phyloP scores from a whole-genome alignment of 2,329 filamentous ascomycete species.

The Aspergillus piperis region DNA sequence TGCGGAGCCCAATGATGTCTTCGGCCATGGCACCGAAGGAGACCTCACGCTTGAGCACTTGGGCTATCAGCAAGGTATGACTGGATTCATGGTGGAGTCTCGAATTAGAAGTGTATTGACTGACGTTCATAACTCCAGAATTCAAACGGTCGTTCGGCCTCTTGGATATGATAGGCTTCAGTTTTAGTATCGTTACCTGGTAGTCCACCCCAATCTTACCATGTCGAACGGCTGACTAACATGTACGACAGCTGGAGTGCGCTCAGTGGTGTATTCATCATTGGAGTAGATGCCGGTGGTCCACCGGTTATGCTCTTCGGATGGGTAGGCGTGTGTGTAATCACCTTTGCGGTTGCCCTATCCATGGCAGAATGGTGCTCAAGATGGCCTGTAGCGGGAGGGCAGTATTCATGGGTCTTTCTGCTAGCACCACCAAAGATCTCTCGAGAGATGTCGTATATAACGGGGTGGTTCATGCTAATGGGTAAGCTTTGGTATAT shows the following conservation, averaged over 20 bases:
- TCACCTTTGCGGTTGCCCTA: slow-evolving; percentile 54
- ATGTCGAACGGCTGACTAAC: neutral
- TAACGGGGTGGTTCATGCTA: slow-evolving; percentile 50
- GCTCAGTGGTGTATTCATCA: slow-evolving; percentile 54
- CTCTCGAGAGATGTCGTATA: slow-evolving; percentile 43
- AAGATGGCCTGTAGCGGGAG: slow-evolving; percentile 55
- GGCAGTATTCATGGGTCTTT: slow-evolving; percentile 59
- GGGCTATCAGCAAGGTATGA: slow-evolving; percentile 34
- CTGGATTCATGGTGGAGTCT: neutral
- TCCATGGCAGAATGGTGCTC: slow-evolving; percentile 59
- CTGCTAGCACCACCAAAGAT: slow-evolving; percentile 53
- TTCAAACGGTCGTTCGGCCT: slow-evolving; percentile 57
- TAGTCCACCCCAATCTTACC: slow-evolving; percentile 11
- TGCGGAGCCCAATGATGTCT: slow-evolving; percentile 12
- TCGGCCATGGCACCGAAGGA: slow-evolving; percentile 19
- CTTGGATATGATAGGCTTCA: slow-evolving; percentile 59
- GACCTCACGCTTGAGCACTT: slow-evolving; percentile 33
- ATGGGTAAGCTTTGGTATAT: slow-evolving; percentile 18
- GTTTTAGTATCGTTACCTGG: slow-evolving; percentile 58
- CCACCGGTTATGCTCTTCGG: slow-evolving; percentile 60
- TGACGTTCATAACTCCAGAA: slow-evolving; percentile 36
- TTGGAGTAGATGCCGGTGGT: slow-evolving; percentile 56
- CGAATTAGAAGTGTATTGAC: neutral
- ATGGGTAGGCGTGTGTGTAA: slow-evolving; percentile 55
- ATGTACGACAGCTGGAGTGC: slow-evolving; percentile 50